Conservation (phyloP, 805 yeast species). For the Monosporozyma unispora region DNA sequence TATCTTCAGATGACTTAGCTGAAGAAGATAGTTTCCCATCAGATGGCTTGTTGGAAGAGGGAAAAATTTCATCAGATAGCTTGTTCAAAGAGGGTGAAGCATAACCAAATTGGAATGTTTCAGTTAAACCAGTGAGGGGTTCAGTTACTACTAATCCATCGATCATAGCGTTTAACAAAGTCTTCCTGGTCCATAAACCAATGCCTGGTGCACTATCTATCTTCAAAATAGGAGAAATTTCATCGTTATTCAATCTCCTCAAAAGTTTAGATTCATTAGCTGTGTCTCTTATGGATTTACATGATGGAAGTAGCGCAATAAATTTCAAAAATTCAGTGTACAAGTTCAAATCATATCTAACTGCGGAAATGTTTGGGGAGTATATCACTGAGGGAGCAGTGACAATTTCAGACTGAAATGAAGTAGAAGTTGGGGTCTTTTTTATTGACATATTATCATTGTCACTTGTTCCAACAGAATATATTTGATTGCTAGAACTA, state of each 20-base stretch:
- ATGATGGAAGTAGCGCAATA: conserved; percentile 28
- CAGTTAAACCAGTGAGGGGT: conserved; percentile 80
- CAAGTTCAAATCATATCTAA: conserved; percentile 36
- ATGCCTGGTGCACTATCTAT: conserved; percentile 57
- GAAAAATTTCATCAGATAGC: conserved; percentile 24
- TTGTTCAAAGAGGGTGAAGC: conserved; percentile 7
- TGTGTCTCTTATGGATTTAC: conserved; percentile 33
- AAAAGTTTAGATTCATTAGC: conserved; percentile 44
- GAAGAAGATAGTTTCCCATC: too few relatives aligned
- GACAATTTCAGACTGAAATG: conserved; percentile 3
- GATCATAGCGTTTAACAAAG: conserved; percentile 55
- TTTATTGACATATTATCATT: conserved; percentile 16
- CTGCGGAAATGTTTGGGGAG: conserved; percentile 34
- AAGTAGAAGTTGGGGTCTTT: conserved; percentile 10
- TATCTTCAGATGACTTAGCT: too few relatives aligned
- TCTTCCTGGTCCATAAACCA: conserved; percentile 51
- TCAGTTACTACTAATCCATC: conserved; percentile 79
- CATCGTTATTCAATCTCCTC: conserved; percentile 60
- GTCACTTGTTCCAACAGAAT: conserved; percentile 8
- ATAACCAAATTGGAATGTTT: conserved; percentile 44
- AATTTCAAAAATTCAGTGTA: conserved; percentile 34
- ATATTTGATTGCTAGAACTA: conserved; percentile 7
- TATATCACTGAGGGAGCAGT: conserved; percentile 20
- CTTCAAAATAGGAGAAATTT: conserved; percentile 64
- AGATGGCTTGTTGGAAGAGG: conserved; percentile 37